phyloP scores from a whole-genome alignment of 768 basidiomycete species.

The Trametes maxima region DNA sequence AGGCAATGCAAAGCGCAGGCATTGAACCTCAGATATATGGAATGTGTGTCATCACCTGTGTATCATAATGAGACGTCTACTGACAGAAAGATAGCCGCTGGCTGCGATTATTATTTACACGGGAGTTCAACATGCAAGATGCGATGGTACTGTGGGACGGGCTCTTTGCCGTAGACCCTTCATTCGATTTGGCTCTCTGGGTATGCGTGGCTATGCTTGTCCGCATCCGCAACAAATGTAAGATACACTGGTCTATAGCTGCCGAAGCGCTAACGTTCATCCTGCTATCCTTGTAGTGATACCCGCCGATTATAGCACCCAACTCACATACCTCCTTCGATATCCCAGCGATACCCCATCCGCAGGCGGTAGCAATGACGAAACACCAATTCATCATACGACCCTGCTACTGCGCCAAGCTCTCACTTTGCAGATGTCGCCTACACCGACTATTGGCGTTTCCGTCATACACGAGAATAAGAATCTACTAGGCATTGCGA shows the following conservation, averaged over 20 bases:
- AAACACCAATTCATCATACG: conserved; percentile 51
- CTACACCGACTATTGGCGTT: conserved; percentile 74
- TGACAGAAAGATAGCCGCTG: conserved; percentile 65
- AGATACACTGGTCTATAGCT: conserved; percentile 33
- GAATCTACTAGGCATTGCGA: conserved; percentile 70
- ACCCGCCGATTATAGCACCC: conserved; percentile 81
- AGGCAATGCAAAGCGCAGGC: conserved; percentile 72
- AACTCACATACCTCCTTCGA: conserved; percentile 82
- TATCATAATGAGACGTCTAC: conserved; percentile 10
- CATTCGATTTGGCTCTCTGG: conserved; percentile 79
- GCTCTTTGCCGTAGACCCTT: conserved; percentile 84
- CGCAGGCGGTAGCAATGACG: conserved; percentile 12
- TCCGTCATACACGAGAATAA: conserved; percentile 82
- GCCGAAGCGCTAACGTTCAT: not conserved
- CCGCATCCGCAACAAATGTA: conserved; percentile 86
- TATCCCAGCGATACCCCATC: conserved; percentile 65
- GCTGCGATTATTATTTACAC: conserved; percentile 90
- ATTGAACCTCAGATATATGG: conserved; percentile 98
- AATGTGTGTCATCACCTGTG: conserved; percentile 59
- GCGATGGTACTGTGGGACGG: conserved; percentile 96
- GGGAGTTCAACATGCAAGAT: conserved; percentile 82
- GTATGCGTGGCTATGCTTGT: conserved; percentile 94
- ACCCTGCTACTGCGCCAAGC: conserved; percentile 84
- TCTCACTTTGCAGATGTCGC: conserved; percentile 70
- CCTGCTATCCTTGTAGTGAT: conserved; percentile 64